Evolutionary conservation across 208 protist species (phyloP).

Genomic region (Wallacemonas rigidus): DNA sequence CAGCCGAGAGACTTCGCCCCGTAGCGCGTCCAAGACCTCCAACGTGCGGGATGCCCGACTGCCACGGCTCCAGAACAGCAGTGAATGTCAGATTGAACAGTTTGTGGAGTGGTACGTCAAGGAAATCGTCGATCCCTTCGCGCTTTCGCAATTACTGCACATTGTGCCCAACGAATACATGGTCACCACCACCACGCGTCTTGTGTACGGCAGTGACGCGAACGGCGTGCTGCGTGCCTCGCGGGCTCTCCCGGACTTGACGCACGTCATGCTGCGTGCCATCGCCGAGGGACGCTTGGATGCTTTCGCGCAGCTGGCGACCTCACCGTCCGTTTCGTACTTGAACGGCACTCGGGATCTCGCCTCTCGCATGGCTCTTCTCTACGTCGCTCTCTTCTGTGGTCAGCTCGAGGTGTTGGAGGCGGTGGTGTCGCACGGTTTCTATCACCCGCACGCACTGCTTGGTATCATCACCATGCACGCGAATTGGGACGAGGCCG

Average conservation of each 20-base stretch:
- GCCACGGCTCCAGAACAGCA: constrained; percentile 8
- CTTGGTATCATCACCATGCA: constrained; percentile 64
- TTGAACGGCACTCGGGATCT: constrained; percentile 41
- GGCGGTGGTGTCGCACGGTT: constrained; percentile 56
- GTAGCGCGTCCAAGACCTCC: no score
- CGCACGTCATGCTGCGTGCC: constrained; percentile 67
- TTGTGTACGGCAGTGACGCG: constrained; percentile 37
- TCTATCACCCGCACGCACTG: constrained; percentile 67
- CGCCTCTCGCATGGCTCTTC: constrained; percentile 35
- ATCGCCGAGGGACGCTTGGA: constrained; percentile 60
- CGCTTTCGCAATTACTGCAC: constrained; percentile 77
- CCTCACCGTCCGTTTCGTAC: constrained; percentile 66
- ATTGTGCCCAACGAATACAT: constrained; percentile 74
- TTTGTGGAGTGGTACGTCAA: constrained; percentile 90
- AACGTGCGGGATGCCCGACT: no score
- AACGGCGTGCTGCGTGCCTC: constrained; percentile 37
- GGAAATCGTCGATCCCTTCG: constrained; percentile 70
- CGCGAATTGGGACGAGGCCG: constrained; percentile 25
- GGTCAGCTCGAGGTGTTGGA: constrained; percentile 67
- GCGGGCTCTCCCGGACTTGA: constrained; percentile 72
- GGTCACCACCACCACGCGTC: constrained; percentile 71
- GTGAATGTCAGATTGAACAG: constrained; percentile 48
- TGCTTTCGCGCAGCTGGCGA: constrained; percentile 52
- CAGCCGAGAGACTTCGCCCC: no score
- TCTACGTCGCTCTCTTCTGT: constrained; percentile 66